Conservation (phyloP, 2,329 filamentous ascomycete species). For the Beauveria rudraprayagi region DNA sequence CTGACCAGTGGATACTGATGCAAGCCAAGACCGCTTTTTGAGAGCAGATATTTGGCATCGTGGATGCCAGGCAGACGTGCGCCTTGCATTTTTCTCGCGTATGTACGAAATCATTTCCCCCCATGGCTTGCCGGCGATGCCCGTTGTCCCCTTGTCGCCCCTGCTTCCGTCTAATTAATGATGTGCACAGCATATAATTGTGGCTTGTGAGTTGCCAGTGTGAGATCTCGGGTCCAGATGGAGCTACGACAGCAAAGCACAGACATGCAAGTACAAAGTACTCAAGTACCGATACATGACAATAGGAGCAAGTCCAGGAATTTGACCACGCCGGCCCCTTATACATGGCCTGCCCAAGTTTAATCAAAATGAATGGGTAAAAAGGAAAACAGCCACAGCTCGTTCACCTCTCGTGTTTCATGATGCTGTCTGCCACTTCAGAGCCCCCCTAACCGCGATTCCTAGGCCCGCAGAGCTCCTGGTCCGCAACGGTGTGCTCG, state of each 20-base stretch:
- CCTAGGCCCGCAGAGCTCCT: neutral
- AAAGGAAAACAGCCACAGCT: neutral
- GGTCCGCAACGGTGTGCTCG: neutral
- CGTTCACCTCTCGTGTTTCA: neutral
- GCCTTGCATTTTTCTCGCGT: constrained; percentile 4
- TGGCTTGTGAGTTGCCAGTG: constrained; percentile 4
- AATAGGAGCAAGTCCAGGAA: neutral
- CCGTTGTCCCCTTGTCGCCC: neutral
- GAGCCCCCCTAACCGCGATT: neutral
- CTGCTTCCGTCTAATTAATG: constrained; percentile 6
- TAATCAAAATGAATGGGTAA: neutral
- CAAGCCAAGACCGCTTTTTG: constrained; percentile 9
- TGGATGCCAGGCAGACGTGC: constrained; percentile 5
- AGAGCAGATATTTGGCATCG: constrained; percentile 6
- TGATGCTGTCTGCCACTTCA: neutral
- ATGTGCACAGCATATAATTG: constrained; percentile 4
- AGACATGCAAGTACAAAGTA: neutral
- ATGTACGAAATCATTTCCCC: constrained; percentile 6
- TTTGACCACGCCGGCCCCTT: neutral
- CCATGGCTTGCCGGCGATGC: neutral
- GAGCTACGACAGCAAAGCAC: neutral
- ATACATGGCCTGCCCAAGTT: neutral
- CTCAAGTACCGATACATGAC: neutral
- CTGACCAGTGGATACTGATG: constrained; percentile 1
- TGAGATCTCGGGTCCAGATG: constrained; percentile 10